Percentiles rank a stretch among this genome's conserved stretches.
Conservation (phyloP, 1,284 basidiomycete species). For the Ganoderma leucocontextum region DNA sequence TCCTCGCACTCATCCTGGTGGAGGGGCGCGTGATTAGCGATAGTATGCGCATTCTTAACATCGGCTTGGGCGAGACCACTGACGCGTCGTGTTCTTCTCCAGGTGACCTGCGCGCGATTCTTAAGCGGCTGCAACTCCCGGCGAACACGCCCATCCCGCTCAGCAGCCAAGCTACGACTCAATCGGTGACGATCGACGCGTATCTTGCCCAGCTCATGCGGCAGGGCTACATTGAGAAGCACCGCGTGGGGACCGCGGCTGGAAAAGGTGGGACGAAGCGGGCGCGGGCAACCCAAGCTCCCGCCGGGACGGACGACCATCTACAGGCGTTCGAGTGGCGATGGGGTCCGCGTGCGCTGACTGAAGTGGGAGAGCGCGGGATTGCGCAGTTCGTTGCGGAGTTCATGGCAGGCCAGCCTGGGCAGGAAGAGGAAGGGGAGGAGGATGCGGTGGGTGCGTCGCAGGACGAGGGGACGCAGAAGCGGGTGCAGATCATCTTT, state of each 20-base stretch:
- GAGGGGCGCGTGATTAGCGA: slow-evolving; percentile 73
- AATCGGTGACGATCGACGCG: slow-evolving; percentile 58
- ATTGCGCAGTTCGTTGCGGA: slow-evolving; percentile 65
- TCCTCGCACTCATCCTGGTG: slow-evolving; percentile 77
- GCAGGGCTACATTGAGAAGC: slow-evolving; percentile 74
- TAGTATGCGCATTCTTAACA: slow-evolving; percentile 50
- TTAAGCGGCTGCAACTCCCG: slow-evolving; percentile 69
- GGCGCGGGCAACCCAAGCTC: slow-evolving; percentile 56
- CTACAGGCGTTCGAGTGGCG: slow-evolving; percentile 73
- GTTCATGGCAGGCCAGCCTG: slow-evolving; percentile 70
- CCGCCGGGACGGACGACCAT: slow-evolving; percentile 50
- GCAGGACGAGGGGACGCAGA: slow-evolving; percentile 41
- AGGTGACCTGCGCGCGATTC: slow-evolving; percentile 66
- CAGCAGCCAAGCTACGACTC: slow-evolving; percentile 54
- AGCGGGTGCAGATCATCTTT: slow-evolving; percentile 54
- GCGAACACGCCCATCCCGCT: slow-evolving; percentile 52
- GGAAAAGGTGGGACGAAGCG: slow-evolving; percentile 54
- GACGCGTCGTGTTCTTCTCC: not conserved
- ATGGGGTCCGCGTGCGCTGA: slow-evolving; percentile 78
- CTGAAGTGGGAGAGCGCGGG: slow-evolving; percentile 75
- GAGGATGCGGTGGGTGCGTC: slow-evolving; percentile 54
- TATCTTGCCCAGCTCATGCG: slow-evolving; percentile 65
- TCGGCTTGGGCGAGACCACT: not conserved
- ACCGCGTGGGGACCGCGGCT: slow-evolving; percentile 52
- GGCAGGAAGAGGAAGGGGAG: slow-evolving; percentile 41